A percentile compares a stretch with the other conserved stretches of the same genome.
These are phyloP conservation scores for Hibiscus trionum DNA, from an alignment of 345 rosid genomes.

Conservation along the genomic window DNA sequence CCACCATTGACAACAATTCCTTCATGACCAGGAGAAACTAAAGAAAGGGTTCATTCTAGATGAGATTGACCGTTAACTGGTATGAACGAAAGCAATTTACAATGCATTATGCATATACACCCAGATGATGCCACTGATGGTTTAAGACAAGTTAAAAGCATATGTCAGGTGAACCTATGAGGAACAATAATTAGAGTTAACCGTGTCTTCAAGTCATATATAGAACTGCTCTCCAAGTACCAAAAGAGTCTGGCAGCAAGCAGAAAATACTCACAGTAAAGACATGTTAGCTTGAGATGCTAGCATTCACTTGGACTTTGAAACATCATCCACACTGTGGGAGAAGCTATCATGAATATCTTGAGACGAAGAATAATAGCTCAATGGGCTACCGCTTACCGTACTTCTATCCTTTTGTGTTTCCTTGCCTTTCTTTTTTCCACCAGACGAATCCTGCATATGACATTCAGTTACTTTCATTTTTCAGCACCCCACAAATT, in stretches of 20 bases:
- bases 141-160: background rate
- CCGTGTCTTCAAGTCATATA: background rate
- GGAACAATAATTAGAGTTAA: background rate
- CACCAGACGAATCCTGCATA: slow-evolving; percentile 37
- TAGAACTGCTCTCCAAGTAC: background rate
- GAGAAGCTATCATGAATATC: slow-evolving; percentile 41
- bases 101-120: background rate
- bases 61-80: background rate
- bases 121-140: background rate
- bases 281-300: background rate
- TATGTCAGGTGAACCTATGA: background rate
- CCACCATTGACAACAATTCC: background rate
- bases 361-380: slow-evolving; percentile 40
- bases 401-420: slow-evolving; percentile 24
- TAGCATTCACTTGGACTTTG: background rate
- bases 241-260: background rate
- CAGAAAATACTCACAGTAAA: background rate
- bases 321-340: slow-evolving; percentile 18
- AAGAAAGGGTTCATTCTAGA: background rate
- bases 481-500: background rate
- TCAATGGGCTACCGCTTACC: slow-evolving; percentile 28
- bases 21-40: background rate
- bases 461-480: slow-evolving; percentile 11
- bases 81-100: background rate
- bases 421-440: slow-evolving; percentile 42